These are phyloP conservation scores for Fusarium sp. DNA, from an alignment of 2,329 filamentous ascomycete genomes.

Conservation along the genomic window DNA sequence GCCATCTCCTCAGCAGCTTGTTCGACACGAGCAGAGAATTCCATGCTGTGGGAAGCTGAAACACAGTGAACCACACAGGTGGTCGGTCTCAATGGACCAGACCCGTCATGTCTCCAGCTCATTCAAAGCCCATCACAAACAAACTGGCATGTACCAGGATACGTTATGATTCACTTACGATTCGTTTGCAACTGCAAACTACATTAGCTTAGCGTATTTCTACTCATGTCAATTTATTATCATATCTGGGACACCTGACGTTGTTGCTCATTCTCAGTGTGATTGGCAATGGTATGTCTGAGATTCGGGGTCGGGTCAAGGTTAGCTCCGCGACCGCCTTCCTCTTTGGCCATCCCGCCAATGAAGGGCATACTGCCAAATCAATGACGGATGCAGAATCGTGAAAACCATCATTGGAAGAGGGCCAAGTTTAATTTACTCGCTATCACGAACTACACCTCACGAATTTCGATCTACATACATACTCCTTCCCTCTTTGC, in stretches of 20 bases:
- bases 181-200: background rate
- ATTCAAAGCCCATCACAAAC: background rate
- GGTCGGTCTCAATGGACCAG: slow-evolving; percentile 3
- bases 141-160: background rate
- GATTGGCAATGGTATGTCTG: too few relatives aligned
- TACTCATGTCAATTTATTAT: background rate
- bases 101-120: background rate
- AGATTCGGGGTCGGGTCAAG: slow-evolving; percentile 28
- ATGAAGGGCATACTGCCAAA: slow-evolving; percentile 47
- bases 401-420: slow-evolving; percentile 50
- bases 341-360: slow-evolving; percentile 21
- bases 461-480: background rate
- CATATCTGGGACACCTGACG: too few relatives aligned
- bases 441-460: slow-evolving; percentile 7
- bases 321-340: slow-evolving; percentile 46
- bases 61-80: slow-evolving; percentile 24
- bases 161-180: background rate
- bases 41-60: slow-evolving; percentile 34
- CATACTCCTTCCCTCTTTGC: background rate
- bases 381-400: slow-evolving; percentile 52
- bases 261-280: too few relatives aligned
- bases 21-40: slow-evolving; percentile 16
- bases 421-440: slow-evolving; percentile 14
- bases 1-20: slow-evolving; percentile 32
- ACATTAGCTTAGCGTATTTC: background rate